Percentiles rank a stretch among this genome's conserved stretches.
Conservation (phyloP, 2,329 filamentous ascomycete species). For the Scolecobasidium constrictum region DNA sequence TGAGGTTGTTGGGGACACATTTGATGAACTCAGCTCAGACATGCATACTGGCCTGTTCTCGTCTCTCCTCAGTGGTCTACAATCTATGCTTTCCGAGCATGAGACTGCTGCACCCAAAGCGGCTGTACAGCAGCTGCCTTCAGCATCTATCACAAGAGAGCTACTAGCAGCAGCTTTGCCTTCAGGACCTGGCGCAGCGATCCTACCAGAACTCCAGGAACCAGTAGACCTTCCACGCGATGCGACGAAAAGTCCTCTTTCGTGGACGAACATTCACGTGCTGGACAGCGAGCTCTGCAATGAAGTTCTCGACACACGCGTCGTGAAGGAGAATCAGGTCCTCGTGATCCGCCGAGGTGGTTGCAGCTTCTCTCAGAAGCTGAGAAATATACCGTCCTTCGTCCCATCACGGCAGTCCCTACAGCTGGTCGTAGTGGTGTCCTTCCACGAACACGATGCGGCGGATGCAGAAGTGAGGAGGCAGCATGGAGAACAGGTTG, state of each 20-base stretch:
- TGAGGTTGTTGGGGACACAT: conserved; percentile 13
- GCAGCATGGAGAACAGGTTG: conserved; percentile 7
- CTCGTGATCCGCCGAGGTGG: conserved; percentile 73
- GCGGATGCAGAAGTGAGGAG: conserved; percentile 16
- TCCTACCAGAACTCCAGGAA: conserved; percentile 55
- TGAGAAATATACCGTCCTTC: conserved; percentile 74
- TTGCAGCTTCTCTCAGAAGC: conserved; percentile 75
- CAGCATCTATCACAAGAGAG: conserved; percentile 16
- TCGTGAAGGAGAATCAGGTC: conserved; percentile 54
- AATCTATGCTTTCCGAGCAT: conserved; percentile 20
- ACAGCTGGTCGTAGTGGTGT: conserved; percentile 73
- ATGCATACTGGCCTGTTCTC: conserved; percentile 17
- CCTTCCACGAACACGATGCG: conserved; percentile 25
- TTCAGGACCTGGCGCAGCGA: conserved; percentile 54
- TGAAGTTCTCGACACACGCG: conserved; percentile 38
- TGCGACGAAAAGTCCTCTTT: conserved; percentile 38
- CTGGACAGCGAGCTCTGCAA: conserved; percentile 55
- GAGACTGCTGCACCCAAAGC: neutral
- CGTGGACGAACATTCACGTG: conserved; percentile 62
- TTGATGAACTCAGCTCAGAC: conserved; percentile 13
- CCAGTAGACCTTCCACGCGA: conserved; percentile 28
- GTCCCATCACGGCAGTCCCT: conserved; percentile 50
- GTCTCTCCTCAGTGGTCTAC: conserved; percentile 24
- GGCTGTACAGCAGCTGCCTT: conserved; percentile 8
- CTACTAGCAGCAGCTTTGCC: conserved; percentile 42